phyloP scores from a whole-genome alignment of 2,329 filamentous ascomycete species.

The Thermothelomyces thermophilus region DNA sequence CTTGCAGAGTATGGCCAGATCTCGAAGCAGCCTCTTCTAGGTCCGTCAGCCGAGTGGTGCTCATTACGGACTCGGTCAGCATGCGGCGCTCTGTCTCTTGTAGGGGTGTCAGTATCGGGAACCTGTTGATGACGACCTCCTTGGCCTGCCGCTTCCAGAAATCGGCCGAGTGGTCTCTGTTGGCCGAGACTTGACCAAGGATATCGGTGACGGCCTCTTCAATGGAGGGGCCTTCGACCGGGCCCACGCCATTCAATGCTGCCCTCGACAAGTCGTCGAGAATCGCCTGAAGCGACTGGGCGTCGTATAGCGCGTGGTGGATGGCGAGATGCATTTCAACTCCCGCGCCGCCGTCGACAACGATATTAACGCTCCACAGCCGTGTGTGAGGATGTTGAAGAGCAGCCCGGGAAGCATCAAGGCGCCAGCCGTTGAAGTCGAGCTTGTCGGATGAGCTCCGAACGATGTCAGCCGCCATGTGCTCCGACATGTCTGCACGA shows the following conservation, averaged over 20 bases:
- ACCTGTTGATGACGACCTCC: conserved; percentile 56
- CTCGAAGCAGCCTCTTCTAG: conserved; percentile 52
- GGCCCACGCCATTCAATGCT: conserved; percentile 28
- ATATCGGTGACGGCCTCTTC: conserved; percentile 37
- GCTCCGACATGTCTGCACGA: conserved; percentile 11
- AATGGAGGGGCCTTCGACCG: conserved; percentile 13
- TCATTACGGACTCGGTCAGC: conserved; percentile 33
- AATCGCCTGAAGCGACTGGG: conserved; percentile 61
- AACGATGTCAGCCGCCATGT: conserved; percentile 15
- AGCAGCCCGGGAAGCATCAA: conserved; percentile 28
- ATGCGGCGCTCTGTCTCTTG: conserved; percentile 32
- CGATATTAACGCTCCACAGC: conserved; percentile 57
- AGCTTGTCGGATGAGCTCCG: conserved; percentile 21
- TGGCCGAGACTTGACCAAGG: conserved; percentile 30
- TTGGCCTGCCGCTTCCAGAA: conserved; percentile 60
- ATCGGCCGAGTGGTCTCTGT: conserved; percentile 29
- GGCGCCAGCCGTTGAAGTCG: conserved; percentile 34
- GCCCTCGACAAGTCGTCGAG: conserved; percentile 49
- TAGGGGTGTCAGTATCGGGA: conserved; percentile 68
- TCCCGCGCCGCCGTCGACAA: conserved; percentile 28
- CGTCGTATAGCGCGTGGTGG: conserved; percentile 84
- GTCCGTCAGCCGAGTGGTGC: conserved; percentile 33
- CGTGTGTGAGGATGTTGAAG: conserved; percentile 44
- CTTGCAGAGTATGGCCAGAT: conserved; percentile 66
- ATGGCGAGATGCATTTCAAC: conserved; percentile 43